Evolutionary conservation across 176 grass and related monocot genomes (phyloP), one percentile per base, ranked within the genome.

Genomic region (Rhynchospora breviuscula): DNA sequence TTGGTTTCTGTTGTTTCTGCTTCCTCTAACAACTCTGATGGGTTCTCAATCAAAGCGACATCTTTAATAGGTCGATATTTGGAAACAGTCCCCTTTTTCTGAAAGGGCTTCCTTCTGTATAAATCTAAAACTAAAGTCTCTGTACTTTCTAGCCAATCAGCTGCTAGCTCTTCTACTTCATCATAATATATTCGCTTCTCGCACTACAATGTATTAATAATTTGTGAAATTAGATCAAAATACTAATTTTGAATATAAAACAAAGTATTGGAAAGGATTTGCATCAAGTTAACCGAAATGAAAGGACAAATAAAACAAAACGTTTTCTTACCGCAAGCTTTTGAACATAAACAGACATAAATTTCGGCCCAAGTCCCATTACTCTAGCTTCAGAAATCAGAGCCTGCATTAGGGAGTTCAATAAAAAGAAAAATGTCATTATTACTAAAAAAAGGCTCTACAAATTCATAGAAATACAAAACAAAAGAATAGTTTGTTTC

Each of bases 121-220:
- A 94, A 59, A 87, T 98, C 89, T 80, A 98, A 69, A 85, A 98
- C 85, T 72, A 95, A 86, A 1, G 96, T 95, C 54, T 67, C 85
- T 54, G 93, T 98, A 48, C 89, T 81, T 87, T 95, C 96, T 53
- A 98, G 78, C 96, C 96, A 98, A 56, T 98, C 96, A 56, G 86
- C 83, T 10, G 69, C 77, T 74, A 98, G 75, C 33, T 91, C 89
- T 78, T 95, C 89, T 18, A 93, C 89, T 82, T 98, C 96, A 74
- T 98, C 93, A 87, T 98, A 95, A 82, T 93, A 91, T 92, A 98
- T 90, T 81, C 96, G 87, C 43, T 89, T 90, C 86, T 98, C 96
- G 49, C 92, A 89, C 96, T 98, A 84, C 69, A 87, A 13, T 67
- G 4, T 19, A 49, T 87, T 49, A 82, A 87, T n/a, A 85, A 90